Base-by-base conservation (phyloP, 257 asterid species). In the Verbena officinalis region DNA sequence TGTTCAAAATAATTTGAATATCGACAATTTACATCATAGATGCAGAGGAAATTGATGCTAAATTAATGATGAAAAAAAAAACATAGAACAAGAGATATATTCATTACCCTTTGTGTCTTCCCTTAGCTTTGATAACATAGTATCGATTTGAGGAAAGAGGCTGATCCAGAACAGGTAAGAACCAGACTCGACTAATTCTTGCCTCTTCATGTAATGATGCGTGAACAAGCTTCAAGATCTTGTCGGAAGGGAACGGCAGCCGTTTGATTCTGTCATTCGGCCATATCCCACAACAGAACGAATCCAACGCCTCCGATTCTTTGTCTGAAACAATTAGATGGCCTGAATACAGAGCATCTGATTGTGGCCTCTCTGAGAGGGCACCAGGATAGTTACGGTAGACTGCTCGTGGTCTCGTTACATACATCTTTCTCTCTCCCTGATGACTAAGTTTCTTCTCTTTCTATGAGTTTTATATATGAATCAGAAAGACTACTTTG, bases 241-340 rank as follows among this genome's bases (percentile, higher is more conserved):
- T 88, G 82, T 88, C 96, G 1, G 86, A 87, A 64, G 97, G 96
- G 65, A 90, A 90, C 3, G 96, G 97, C 2, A 86, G 79, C 31
- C 73, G 79, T 14, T 52, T 80, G 73, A 90, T 77, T 48, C 59
- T 76, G 73, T 67, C 73, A 15, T 64, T 78, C 69, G 51, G 78
- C 77, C 72, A 82, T 7, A 88, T 33, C 13, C 97, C 93, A 40
- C 82, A 90, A 59, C 95, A 90, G 19, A 46, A 80, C 5, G 85
- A 72, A 44, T 73, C 84, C 81, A 77, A 64, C 4, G 77, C 68
- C 73, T 82, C 87, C 0, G 93, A 84, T 48, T 88, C 90, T 66
- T 79, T 85, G 40, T 88, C 95, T 1, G 86, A 75, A 15, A 80
- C 55, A 17, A 86, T 81, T 7, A 88, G 69, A 17, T 69, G 75